Evolutionary conservation across 192 early-diverging fungal species (phyloP), one percentile per base, ranked within the genome.

Genomic region (Gryganskiella cystojenkinii): DNA sequence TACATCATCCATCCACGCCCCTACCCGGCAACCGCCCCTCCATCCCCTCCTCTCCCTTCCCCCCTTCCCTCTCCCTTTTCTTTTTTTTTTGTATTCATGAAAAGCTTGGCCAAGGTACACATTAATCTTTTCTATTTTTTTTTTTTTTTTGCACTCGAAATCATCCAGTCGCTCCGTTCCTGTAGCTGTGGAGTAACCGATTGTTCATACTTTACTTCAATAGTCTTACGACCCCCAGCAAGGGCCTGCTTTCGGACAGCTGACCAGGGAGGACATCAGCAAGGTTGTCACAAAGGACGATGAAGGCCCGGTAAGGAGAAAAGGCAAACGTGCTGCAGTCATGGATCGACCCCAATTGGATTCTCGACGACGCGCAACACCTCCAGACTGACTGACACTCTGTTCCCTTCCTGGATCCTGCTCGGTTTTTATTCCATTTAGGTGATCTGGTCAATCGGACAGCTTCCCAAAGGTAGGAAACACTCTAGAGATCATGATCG

Each of bases 241-340:
- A 51, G 74, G 74, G 66, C 74, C 74, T 51, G 74, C 74, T 57
- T 87, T 85, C 69, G 85, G 85, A 58, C 80, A 84, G 58, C 73
- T 87, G 24, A 66, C 71, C 50, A 70, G 85, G 47, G 83, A 87
- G 49, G 85, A 83, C 49, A 87, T 87, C 52, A 84, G 84, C 50
- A 80, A 59, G 43, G 80, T 83, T 44, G 61, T 87, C 65, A 76
- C 43, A 20, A 71, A 70, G 52, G 73, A 79, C 6, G 79, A 76
- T 56, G 73, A 70, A n/a, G 65, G 74, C 46, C 59, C 60, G 70
- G 85, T 86, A 86, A 45, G 64, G 22, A 34, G 30, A n/a, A n/a
- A n/a, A n/a, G n/a, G n/a, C n/a, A n/a, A n/a, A n/a, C n/a, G n/a
- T n/a, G n/a, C n/a, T n/a, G n/a, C 75, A 70, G 11, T 71, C 72